Conservation (phyloP, 2,329 filamentous ascomycete genomes). For the Bretziella fagacearum region DNA sequence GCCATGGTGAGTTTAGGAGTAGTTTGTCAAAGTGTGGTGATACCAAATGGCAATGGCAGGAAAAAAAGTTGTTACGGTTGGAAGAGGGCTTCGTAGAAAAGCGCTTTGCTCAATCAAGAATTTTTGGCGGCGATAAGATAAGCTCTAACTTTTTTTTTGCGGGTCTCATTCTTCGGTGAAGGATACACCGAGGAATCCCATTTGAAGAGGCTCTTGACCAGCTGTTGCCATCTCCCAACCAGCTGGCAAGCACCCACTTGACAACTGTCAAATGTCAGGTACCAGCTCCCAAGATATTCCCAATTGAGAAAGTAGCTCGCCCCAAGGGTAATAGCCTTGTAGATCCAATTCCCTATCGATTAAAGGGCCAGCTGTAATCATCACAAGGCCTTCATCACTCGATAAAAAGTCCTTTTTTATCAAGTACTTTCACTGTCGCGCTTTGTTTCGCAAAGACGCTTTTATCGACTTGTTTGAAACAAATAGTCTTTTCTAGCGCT, state of each 20-base stretch:
- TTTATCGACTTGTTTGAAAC: background rate
- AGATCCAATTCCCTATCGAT: no score
- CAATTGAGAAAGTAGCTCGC: no score
- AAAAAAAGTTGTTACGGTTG: background rate
- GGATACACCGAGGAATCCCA: background rate
- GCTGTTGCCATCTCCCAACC: no score
- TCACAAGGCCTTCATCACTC: background rate
- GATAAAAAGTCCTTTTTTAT: background rate
- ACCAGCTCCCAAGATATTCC: no score
- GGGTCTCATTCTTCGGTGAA: conserved; percentile 4
- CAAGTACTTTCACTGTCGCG: no score
- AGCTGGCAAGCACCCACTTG: no score
- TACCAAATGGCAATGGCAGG: background rate
- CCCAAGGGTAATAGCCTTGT: no score
- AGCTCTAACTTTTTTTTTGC: conserved; percentile 12
- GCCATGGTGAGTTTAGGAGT: conserved; percentile 23
- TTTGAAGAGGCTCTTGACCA: background rate
- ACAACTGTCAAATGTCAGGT: no score
- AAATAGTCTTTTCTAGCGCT: background rate
- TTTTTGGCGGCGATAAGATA: conserved; percentile 12
- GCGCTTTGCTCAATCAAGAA: conserved; percentile 10
- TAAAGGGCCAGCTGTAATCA: no score
- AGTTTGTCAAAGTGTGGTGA: conserved; percentile 22
- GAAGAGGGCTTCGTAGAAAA: background rate
- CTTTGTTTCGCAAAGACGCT: background rate